Base-by-base conservation (phyloP, 148 eudicot species). In the Oxyria digyna region DNA sequence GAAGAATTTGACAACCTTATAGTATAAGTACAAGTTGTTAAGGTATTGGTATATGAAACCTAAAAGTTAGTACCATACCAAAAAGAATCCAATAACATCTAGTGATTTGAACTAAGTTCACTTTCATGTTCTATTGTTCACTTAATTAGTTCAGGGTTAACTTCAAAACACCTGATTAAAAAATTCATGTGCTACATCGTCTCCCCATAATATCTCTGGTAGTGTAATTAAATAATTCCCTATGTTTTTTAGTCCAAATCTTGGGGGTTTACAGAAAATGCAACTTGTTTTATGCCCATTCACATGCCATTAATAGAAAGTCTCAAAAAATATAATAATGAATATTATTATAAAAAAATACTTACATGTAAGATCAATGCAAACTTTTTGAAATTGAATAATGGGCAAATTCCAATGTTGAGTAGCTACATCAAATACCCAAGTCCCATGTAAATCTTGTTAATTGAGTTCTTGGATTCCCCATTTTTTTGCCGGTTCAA, bases 221-320 rank as follows among this genome's bases (percentile, higher is more conserved):
- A 23, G 23, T 54, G 1, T 12, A 7, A 24, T 10, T 23, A 54
- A 54, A 54, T 9, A 23, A 23, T 54, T 54, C 52, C 50, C 21
- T 46, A 21, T 23, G 14, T 23, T 54, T n/a, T n/a, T n/a, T 24
- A 54, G 62, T 54, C 29, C 6, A 54, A 54, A 54, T 54, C 31
- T 54, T 54, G 62, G 24, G 57, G 62, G 5, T 54, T 24, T 54
- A 31, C 23, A 46, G 21, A 46, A 46, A 54, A 29, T 54, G 62
- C 62, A 54, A 24, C 32, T 54, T 54, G 62, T 54, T 54, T 54
- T 35, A 11, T 54, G 31, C 62, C 11, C 62, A 8, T 54, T 54
- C 62, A 29, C 62, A 54, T 54, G 31, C 62, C 62, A 24, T 23
- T 54, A 54, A 54, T 54, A 24, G 62, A 54, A 54, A 54, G 57